Percentiles rank a stretch among this genome's conserved stretches.
Evolutionary conservation across 805 yeast genomes (phyloP).

Genomic region (Monosporozyma aerobia): DNA sequence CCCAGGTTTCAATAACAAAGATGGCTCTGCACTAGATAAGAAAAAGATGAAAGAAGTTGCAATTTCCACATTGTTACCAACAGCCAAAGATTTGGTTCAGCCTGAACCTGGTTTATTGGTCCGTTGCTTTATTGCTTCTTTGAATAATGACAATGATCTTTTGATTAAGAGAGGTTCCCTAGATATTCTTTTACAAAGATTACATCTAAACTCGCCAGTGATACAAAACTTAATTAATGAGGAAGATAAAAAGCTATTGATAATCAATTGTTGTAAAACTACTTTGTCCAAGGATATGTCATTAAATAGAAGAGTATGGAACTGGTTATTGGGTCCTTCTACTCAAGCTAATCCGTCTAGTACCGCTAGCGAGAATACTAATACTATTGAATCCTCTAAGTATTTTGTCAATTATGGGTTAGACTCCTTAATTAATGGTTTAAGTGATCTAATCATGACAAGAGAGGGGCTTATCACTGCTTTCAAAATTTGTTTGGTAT

Average conservation of each 20-base stretch:
- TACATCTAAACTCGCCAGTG: conserved; percentile 56
- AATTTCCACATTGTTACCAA: conserved; percentile 31
- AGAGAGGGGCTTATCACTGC: conserved; percentile 36
- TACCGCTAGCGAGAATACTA: conserved; percentile 12
- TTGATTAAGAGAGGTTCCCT: conserved; percentile 83
- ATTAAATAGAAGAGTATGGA: conserved; percentile 86
- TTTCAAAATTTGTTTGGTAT: conserved; percentile 55
- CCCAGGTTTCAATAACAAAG: neutral
- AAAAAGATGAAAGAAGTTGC: conserved; percentile 27
- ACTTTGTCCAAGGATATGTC: conserved; percentile 87
- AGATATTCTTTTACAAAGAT: conserved; percentile 60
- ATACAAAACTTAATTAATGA: conserved; percentile 39
- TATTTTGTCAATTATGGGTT: conserved; percentile 58
- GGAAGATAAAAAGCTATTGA: conserved; percentile 47
- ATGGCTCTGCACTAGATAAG: neutral
- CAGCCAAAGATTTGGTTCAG: conserved; percentile 50
- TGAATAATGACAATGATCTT: conserved; percentile 53
- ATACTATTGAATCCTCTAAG: neutral
- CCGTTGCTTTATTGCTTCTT: conserved; percentile 63
- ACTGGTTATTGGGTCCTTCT: conserved; percentile 77
- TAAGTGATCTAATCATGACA: conserved; percentile 38
- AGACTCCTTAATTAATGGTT: conserved; percentile 40
- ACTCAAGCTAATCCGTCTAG: neutral
- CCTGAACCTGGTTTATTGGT: conserved; percentile 77
- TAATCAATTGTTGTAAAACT: conserved; percentile 56